phyloP scores from a whole-genome alignment of 225 moss, liverwort and hornwort species.

The Pleurozium schreberi region DNA sequence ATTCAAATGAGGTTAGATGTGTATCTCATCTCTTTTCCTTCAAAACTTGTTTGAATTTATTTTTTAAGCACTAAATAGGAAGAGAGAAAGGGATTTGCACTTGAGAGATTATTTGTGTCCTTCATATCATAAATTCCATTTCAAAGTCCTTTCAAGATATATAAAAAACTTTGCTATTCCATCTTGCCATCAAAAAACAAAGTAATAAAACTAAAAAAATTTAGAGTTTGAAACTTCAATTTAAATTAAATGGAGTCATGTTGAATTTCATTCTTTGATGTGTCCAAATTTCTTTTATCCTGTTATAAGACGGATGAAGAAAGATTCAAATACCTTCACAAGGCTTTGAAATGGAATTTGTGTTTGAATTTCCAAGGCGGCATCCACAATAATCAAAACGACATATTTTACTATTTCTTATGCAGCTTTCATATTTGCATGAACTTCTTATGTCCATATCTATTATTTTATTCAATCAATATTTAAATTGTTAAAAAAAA shows the following conservation, averaged over 20 bases:
- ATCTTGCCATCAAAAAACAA: background rate
- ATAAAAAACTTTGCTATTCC: background rate
- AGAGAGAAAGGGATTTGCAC: accelerated
- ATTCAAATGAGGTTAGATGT: background rate
- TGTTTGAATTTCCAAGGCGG: background rate
- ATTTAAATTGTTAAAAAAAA: background rate
- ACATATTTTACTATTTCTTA: background rate
- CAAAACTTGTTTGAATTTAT: background rate
- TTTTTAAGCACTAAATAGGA: background rate
- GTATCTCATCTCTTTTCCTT: background rate
- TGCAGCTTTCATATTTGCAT: background rate
- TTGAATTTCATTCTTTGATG: background rate
- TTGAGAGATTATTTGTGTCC: background rate
- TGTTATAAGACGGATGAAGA: background rate
- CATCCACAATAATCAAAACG: background rate
- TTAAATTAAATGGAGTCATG: background rate
- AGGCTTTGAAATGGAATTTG: background rate
- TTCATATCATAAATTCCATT: background rate
- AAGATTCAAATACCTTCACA: background rate
- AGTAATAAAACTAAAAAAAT: background rate
- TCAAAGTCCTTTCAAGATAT: background rate
- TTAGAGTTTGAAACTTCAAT: background rate
- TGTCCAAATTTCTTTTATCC: background rate
- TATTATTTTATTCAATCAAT: background rate
- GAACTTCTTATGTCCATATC: background rate